Evolutionary conservation across 352 stramenopile genomes (phyloP).

Genomic region (Phytophthora meadii): DNA sequence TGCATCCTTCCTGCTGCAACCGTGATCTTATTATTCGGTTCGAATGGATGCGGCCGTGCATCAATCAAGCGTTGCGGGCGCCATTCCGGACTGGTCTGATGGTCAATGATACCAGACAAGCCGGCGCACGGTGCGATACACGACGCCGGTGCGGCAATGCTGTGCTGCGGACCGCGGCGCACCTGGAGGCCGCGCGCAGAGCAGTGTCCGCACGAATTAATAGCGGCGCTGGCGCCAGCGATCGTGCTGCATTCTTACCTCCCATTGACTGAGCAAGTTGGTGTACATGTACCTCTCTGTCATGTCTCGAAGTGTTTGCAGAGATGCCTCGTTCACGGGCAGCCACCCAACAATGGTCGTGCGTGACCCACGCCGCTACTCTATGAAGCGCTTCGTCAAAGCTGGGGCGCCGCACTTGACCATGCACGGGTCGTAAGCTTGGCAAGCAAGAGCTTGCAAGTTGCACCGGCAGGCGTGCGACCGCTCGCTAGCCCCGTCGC

Average conservation of each 20-base stretch:
- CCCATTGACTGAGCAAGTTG: neutral
- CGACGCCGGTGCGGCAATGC: conserved; percentile 14
- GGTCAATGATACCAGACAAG: conserved; percentile 16
- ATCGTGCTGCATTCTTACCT: conserved; percentile 18
- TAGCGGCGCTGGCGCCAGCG: conserved; percentile 26
- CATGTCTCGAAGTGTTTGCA: conserved; percentile 38
- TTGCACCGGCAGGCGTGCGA: neutral
- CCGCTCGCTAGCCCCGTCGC: conserved; percentile 7
- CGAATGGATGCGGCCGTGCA: conserved; percentile 7
- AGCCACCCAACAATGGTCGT: conserved; percentile 27
- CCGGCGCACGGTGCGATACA: conserved; percentile 15
- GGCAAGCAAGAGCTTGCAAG: conserved; percentile 21
- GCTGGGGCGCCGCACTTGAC: conserved; percentile 20
- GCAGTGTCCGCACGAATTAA: conserved; percentile 10
- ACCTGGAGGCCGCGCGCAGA: conserved; percentile 18
- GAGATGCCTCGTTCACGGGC: conserved; percentile 18
- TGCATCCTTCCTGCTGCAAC: conserved; percentile 1
- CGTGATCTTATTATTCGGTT: conserved; percentile 20
- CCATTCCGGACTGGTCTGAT: conserved; percentile 17
- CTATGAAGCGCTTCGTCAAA: conserved; percentile 24
- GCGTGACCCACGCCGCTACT: conserved; percentile 5
- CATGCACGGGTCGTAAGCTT: conserved; percentile 1
- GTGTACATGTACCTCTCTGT: conserved; percentile 14
- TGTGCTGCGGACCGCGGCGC: conserved; percentile 21
- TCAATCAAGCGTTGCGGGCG: conserved; percentile 9